Evolutionary conservation across 768 basidiomycete genomes (phyloP).

Genomic region (Hypsizygus marmoreus): DNA sequence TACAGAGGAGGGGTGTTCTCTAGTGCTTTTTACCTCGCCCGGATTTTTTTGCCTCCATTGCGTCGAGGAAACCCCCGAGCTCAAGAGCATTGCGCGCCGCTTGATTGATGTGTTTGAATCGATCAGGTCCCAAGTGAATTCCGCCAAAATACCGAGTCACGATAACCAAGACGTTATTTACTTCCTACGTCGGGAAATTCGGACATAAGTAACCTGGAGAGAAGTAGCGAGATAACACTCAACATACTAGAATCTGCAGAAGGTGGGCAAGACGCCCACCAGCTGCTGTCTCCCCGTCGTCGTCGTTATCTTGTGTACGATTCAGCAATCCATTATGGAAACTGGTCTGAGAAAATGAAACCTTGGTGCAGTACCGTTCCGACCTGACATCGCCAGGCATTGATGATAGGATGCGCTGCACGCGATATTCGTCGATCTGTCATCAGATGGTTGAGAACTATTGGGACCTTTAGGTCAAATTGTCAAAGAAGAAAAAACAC

Average conservation of each 20-base stretch:
- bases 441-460: constrained; percentile 66
- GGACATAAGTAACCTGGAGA: constrained; percentile 2
- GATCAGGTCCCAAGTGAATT: constrained; percentile 84
- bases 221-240: neutral
- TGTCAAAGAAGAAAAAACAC: constrained; percentile 15
- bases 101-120: constrained; percentile 93
- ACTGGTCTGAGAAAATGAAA: constrained; percentile 22
- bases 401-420: constrained; percentile 78
- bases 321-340: neutral
- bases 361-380: constrained; percentile 75
- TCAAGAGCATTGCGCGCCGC: constrained; percentile 92
- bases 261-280: constrained; percentile 90
- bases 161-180: constrained; percentile 82
- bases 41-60: constrained; percentile 35
- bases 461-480: constrained; percentile 52
- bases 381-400: constrained; percentile 79
- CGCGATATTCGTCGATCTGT: constrained; percentile 73
- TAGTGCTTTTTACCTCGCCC: constrained; percentile 24
- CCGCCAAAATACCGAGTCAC: constrained; percentile 96
- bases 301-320: constrained; percentile 74
- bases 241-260: constrained; percentile 77
- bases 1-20: too few species aligned
- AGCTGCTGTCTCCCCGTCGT: constrained; percentile 93
- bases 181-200: constrained; percentile 51
- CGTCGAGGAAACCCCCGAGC: constrained; percentile 81